Evolutionary conservation across 2,329 filamentous ascomycete species (phyloP).

Genomic region (Tricladium varicosporioides): DNA sequence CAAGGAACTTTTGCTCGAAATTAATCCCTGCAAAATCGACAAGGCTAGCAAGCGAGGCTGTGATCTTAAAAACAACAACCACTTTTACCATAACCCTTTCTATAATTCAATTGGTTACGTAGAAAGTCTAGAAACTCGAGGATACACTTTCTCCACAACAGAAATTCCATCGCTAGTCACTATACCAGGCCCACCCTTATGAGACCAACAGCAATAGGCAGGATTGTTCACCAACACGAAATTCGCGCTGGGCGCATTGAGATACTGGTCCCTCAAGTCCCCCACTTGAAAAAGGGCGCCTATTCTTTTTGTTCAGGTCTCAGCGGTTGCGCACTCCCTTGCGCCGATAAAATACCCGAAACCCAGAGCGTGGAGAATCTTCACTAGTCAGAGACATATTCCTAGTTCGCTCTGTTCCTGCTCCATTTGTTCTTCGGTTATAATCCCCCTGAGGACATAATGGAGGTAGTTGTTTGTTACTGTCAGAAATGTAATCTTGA

Average conservation of each 20-base stretch:
- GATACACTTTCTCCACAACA: no score
- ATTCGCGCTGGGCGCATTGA: constrained; percentile 1
- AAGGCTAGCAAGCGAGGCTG: constrained; percentile 1
- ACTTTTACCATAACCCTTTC: background rate
- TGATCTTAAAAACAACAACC: background rate
- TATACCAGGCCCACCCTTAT: no score
- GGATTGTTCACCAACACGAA: background rate
- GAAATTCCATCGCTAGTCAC: no score
- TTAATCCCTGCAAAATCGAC: constrained; percentile 1
- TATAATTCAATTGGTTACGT: background rate
- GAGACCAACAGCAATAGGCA: no score
- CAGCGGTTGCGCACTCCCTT: no score
- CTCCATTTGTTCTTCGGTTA: background rate
- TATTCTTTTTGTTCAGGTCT: no score
- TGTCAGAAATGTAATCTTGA: constrained; percentile 30
- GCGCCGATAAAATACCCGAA: no score
- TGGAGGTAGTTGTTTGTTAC: constrained; percentile 27
- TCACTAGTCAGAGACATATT: background rate
- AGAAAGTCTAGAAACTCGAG: background rate
- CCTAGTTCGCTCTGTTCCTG: background rate
- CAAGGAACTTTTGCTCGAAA: background rate
- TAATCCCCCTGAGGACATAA: constrained; percentile 1
- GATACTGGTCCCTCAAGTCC: background rate
- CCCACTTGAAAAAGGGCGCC: no score
- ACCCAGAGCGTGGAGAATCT: no score